A percentile compares a stretch with the other conserved stretches of the same genome.
These are phyloP conservation scores for Trichosanthes truncata DNA, from an alignment of 306 rosid species.

Conservation along the genomic window DNA sequence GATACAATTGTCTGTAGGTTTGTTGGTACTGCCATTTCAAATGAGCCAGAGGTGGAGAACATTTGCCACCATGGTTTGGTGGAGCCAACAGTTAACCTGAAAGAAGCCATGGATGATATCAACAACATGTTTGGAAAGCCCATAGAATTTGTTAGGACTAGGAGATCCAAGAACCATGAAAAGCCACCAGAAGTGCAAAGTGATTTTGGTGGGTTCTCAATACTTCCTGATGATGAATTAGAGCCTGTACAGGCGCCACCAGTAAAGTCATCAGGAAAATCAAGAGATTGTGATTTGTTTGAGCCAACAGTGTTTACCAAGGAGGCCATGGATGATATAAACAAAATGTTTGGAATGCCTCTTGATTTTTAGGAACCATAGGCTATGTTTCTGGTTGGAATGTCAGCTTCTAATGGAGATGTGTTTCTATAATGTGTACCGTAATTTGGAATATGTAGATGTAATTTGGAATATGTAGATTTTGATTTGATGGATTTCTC, in stretches of 20 bases:
- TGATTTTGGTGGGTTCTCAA: slow-evolving; percentile 57
- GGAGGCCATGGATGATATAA: slow-evolving; percentile 86
- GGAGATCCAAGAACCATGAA: slow-evolving; percentile 46
- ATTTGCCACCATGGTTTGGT: slow-evolving; percentile 94
- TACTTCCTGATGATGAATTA: slow-evolving; percentile 66
- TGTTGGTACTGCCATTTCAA: slow-evolving; percentile 78
- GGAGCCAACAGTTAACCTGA: slow-evolving; percentile 88
- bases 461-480: not conserved
- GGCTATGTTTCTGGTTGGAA: not conserved
- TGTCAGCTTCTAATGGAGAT: not conserved
- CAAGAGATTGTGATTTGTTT: slow-evolving; percentile 45
- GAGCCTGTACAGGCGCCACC: slow-evolving; percentile 27
- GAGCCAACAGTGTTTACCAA: slow-evolving; percentile 75
- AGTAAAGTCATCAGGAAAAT: slow-evolving; percentile 26
- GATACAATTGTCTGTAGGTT: slow-evolving; percentile 83
- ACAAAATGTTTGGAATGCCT: slow-evolving; percentile 83
- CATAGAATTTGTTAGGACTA: slow-evolving; percentile 64
- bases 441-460: no score
- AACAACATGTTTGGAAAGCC: slow-evolving; percentile 96
- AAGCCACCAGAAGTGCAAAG: slow-evolving; percentile 31
- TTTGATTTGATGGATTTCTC: not conserved
- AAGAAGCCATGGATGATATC: slow-evolving; percentile 95
- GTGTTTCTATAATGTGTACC: not conserved
- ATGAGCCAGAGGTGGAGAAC: slow-evolving; percentile 82
- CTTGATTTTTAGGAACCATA: slow-evolving; percentile 35